Evolutionary conservation across 2,329 filamentous ascomycete species (phyloP).

Genomic region (Xylariales sp.): DNA sequence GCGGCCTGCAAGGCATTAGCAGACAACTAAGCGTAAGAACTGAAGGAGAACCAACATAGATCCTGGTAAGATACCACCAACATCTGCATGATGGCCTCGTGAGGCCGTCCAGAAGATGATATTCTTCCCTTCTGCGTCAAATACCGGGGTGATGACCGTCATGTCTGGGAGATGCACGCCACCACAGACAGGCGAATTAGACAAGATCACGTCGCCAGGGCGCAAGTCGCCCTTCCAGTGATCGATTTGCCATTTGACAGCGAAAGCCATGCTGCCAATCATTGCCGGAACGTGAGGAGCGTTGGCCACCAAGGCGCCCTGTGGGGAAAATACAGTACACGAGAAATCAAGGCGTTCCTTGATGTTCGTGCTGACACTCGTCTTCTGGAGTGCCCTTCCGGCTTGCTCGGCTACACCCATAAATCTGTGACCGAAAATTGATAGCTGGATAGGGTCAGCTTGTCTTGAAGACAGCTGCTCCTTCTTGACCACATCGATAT

Average conservation of each 20-base stretch:
- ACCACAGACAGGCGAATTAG: conserved; percentile 20
- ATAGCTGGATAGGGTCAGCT: conserved; percentile 69
- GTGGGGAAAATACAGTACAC: conserved; percentile 71
- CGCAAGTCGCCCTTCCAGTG: conserved; percentile 8
- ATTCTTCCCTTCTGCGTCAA: conserved; percentile 17
- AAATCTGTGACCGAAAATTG: conserved; percentile 73
- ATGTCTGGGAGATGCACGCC: conserved; percentile 36
- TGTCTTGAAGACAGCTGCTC: conserved; percentile 23
- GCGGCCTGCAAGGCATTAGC: conserved; percentile 55
- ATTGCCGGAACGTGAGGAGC: conserved; percentile 28
- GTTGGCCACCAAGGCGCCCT: conserved; percentile 68
- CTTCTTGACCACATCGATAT: conserved; percentile 1
- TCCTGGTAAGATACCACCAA: conserved; percentile 60
- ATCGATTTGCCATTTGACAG: conserved; percentile 11
- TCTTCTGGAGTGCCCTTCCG: conserved; percentile 72
- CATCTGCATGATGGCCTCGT: conserved; percentile 69
- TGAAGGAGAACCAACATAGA: conserved; percentile 40
- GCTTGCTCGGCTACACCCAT: conserved; percentile 83
- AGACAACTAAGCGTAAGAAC: not conserved
- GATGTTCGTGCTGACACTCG: conserved; percentile 70
- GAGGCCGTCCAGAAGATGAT: conserved; percentile 52
- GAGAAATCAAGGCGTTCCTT: conserved; percentile 78
- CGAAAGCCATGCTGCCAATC: conserved; percentile 11
- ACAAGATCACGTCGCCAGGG: conserved; percentile 10
- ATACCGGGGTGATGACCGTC: conserved; percentile 32